Base-by-base conservation (phyloP, 768 basidiomycete species). In the Leccinellum albellum region DNA sequence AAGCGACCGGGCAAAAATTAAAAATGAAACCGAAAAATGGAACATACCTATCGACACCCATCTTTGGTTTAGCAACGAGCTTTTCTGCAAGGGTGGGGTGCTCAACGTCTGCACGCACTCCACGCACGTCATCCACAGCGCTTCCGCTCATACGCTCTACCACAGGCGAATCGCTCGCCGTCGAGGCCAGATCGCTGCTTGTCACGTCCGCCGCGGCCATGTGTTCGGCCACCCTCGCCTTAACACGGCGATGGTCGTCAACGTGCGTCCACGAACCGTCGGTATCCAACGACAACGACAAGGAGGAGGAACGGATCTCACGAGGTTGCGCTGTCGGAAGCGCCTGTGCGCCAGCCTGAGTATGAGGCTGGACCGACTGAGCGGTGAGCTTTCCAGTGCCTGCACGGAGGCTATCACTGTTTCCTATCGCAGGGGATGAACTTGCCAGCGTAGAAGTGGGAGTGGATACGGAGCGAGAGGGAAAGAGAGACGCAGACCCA, bases 211-310 rank as follows among this genome's bases (percentile, higher is more conserved):
- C 74, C 17, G 68, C 66, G 23, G 69, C 70, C 20, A 52, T 59
- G 3, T 50, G 59, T 46, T 37, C 59, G 21, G 51, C 44, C 50
- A 21, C 50, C 28, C 51, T 53, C 31, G 20, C 20, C 57, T 61
- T 51, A 37, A 47, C 56, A 23, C 46, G 75, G 53, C 74, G 75
- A 28, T 79, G 73, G 60, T 82, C 80, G 12, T 42, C 40, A n/a
- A 89, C 84, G 54, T 83, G 85, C 21, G 87, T 89, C 88, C 88
- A 89, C 5, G 84, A 84, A 32, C 79, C 76, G 60, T 87, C 85
- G 2, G 80, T 82, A 57, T 82, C 82, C 17, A 70, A 55, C 15
- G 68, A 66, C 20, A 46, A 17, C 23, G 23, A 42, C 40, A 63
- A 59, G 4, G 64, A 64, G 3, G 64, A 63, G 3, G 64, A 50